These are phyloP conservation scores for Schizosaccharomyces versatilis DNA, from an alignment of 1,139 yeast species.

Conservation along the genomic window DNA sequence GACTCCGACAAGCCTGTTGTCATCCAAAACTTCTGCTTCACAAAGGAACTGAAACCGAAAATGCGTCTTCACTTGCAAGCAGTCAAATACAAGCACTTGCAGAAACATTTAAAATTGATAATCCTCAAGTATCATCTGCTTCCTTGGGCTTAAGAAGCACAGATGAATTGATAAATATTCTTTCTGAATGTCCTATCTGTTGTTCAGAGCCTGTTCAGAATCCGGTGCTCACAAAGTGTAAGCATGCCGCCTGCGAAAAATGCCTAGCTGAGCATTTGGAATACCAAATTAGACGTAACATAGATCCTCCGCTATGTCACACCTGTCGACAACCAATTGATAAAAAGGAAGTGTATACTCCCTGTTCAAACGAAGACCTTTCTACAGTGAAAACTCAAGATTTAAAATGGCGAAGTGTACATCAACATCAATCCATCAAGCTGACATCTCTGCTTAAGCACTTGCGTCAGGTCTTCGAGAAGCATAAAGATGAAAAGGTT, in stretches of 20 bases:
- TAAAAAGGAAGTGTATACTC: constrained; percentile 15
- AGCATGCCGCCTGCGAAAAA: constrained; percentile 53
- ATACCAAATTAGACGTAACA: constrained; percentile 18
- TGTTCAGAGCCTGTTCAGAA: constrained; percentile 37
- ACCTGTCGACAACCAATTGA: constrained; percentile 21
- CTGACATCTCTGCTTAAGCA: constrained; percentile 46
- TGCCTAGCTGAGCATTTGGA: constrained; percentile 56
- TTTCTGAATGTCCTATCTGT: constrained; percentile 63
- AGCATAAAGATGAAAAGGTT: constrained; percentile 39
- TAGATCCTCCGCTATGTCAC: constrained; percentile 19
- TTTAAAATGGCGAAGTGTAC: constrained; percentile 11
- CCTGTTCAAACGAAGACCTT: constrained; percentile 6
- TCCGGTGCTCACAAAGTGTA: constrained; percentile 46
- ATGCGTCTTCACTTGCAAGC: constrained; percentile 6
- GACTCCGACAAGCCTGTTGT: constrained; percentile 76
- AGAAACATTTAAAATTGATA: constrained; percentile 13
- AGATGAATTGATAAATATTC: background rate
- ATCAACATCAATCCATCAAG: constrained; percentile 34
- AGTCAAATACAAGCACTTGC: constrained; percentile 5
- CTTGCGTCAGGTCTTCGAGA: constrained; percentile 27
- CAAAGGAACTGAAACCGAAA: constrained; percentile 9
- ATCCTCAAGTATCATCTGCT: background rate
- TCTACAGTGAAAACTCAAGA: constrained; percentile 16
- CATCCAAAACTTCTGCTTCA: constrained; percentile 28
- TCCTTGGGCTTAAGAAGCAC: background rate